phyloP scores from a whole-genome alignment of 768 basidiomycete genomes.

The Pleurotus eryngii region DNA sequence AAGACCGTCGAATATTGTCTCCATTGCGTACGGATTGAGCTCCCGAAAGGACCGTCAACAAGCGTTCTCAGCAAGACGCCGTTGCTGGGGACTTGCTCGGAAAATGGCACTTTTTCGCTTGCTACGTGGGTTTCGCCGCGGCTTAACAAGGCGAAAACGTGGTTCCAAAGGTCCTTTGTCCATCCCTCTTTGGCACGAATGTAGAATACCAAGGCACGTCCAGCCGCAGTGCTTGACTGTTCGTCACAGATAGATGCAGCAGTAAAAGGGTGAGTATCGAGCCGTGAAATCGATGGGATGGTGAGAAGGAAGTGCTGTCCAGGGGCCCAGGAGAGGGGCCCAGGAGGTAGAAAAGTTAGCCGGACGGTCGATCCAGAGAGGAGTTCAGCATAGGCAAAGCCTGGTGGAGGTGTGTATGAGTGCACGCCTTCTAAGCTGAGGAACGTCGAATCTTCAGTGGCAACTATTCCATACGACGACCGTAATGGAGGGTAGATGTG shows the following conservation, averaged over 20 bases:
- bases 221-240: constrained; percentile 38
- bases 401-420: constrained; percentile 52
- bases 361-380: constrained; percentile 70
- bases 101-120: constrained; percentile 27
- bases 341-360: constrained; percentile 57
- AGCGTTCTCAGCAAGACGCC: constrained; percentile 55
- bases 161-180: constrained; percentile 63
- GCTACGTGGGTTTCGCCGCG: constrained; percentile 21
- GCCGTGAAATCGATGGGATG: constrained; percentile 58
- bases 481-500: not conserved
- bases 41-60: constrained; percentile 72
- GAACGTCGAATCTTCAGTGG: not conserved
- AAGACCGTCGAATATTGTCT: constrained; percentile 53
- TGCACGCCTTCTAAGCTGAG: not conserved
- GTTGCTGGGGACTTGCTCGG: constrained; percentile 29
- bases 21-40: constrained; percentile 57
- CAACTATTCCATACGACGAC: not conserved
- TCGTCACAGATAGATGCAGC: constrained; percentile 58
- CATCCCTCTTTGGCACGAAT: constrained; percentile 70
- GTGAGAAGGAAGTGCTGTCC: constrained; percentile 77
- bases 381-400: constrained; percentile 66
- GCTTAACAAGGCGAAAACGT: constrained; percentile 35
- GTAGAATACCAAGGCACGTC: constrained; percentile 59
- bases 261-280: constrained; percentile 74
- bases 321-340: constrained; percentile 61